Base-by-base conservation (phyloP, 164 flowering plant genomes). In the Platanus orientalis region DNA sequence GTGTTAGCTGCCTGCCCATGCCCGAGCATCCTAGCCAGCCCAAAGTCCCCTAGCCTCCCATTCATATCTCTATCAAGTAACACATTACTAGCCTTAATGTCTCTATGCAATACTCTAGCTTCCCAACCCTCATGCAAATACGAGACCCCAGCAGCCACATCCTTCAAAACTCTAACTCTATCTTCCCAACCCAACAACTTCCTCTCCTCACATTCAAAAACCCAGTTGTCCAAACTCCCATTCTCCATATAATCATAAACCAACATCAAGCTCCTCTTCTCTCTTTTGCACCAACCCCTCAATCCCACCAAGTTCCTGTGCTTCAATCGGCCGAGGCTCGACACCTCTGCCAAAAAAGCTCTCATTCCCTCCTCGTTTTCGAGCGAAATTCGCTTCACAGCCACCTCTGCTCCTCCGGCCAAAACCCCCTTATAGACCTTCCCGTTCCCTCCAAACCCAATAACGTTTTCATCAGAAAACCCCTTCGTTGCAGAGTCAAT, bases 91-190 rank as follows among this genome's bases (percentile, higher is more conserved):
- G 93, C 78, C 73, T 87, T 87, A 29, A 87, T 83, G 78, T 87
- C 93, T 57, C 93, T 75, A 57, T 85, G 93, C 0, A 87, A 60
- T 23, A 87, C 90, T 57, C 66, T 73, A 1, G 78, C 39, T 59
- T 84, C 90, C 88, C 93, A 85, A 0, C 85, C 90, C 24, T 87
- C 85, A 26, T 85, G 93, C 16, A 87, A 61, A 61, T 87, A 87
- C 27, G 80, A 55, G 0, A 85, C 63, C 47, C 81, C 93, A 3
- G 61, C 23, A 36, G 93, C 93, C 48, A 83, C 90, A 60, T 82
- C 83, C 65, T 75, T 83, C 44, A 87, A 32, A 10, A 85, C 58
- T 54, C 77, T 69, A 0, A 84, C 70, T 26, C 90, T 65, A 1
- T 80, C 82, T 59, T 75, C 70, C 58, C 48, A 81, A 42, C 72